Conservation (phyloP, 2,329 filamentous ascomycete genomes). For the Scedosporium apiospermum region DNA sequence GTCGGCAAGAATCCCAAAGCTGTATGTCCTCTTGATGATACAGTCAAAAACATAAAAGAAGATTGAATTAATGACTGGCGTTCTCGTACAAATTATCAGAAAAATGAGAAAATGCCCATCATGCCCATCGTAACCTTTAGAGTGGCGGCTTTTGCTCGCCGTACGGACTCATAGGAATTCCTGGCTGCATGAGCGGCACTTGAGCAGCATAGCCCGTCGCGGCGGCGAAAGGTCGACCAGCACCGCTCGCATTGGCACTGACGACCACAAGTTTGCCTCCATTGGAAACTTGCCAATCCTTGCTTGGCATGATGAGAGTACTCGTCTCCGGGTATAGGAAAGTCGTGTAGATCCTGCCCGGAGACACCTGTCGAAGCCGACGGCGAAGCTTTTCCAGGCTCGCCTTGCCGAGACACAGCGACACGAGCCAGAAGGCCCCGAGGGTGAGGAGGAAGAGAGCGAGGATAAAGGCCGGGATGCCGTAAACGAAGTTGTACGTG, state of each 20-base stretch:
- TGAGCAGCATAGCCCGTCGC: neutral
- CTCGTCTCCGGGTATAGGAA: neutral
- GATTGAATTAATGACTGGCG: no score
- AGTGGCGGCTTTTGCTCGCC: neutral
- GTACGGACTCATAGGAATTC: neutral
- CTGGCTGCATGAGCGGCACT: neutral
- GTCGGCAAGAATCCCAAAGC: no score
- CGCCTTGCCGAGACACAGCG: constrained; percentile 7
- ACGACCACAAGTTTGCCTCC: neutral
- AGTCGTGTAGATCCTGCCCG: constrained; percentile 11
- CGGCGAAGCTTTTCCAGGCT: constrained; percentile 10
- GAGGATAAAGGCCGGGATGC: constrained; percentile 13
- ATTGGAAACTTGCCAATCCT: neutral
- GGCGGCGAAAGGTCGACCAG: neutral
- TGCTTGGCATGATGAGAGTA: constrained; percentile 2
- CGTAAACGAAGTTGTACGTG: constrained; percentile 13
- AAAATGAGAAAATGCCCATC: no score
- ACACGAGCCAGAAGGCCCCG: constrained; percentile 6
- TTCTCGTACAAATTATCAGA: no score
- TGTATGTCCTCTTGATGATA: no score
- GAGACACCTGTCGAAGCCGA: constrained; percentile 12
- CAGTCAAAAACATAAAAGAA: no score
- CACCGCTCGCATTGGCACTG: neutral
- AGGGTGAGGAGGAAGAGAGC: constrained; percentile 8
- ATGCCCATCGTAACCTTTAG: no score